These are phyloP conservation scores for Tetrahymena thermophila DNA, from an alignment of 73 alveolate genomes.

Conservation along the genomic window DNA sequence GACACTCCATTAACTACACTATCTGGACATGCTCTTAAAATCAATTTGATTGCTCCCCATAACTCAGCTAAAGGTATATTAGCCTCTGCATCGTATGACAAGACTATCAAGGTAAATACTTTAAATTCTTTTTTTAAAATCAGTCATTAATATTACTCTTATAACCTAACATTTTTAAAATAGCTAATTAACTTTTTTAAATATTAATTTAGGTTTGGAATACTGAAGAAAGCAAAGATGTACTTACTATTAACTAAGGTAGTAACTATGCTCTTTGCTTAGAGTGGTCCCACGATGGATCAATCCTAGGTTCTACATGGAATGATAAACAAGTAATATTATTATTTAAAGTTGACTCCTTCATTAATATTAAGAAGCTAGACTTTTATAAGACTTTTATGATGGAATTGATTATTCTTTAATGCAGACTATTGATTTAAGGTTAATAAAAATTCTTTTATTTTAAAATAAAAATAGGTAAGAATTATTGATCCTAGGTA, in stretches of 20 bases:
- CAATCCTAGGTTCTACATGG: conserved; percentile 69
- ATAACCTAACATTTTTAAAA: no score
- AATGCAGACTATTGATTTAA: background rate
- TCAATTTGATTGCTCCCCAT: conserved; percentile 69
- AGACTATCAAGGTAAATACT: conserved; percentile 45
- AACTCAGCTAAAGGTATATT: conserved; percentile 71
- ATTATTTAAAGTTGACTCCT: background rate
- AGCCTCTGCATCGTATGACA: conserved; percentile 83
- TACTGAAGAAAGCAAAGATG: conserved; percentile 56
- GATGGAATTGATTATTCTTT: no score
- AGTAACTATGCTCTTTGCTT: conserved; percentile 49
- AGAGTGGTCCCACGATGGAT: conserved; percentile 92
- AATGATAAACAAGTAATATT: conserved; percentile 73
- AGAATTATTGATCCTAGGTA: conserved; percentile 79
- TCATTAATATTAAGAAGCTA: background rate
- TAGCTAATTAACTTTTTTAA: background rate
- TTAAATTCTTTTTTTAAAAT: conserved; percentile 64
- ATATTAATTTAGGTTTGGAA: conserved; percentile 75
- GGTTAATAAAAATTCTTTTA: background rate
- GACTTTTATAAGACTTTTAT: no score
- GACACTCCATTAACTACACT: conserved; percentile 67
- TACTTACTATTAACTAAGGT: conserved; percentile 5
- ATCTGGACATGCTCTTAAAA: conserved; percentile 86
- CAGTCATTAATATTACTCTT: no score
- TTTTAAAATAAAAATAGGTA: background rate